Evolutionary conservation across 106 monocot genomes (phyloP), one percentile per base, ranked within the genome.

Genomic region (Ottelia alismoides): DNA sequence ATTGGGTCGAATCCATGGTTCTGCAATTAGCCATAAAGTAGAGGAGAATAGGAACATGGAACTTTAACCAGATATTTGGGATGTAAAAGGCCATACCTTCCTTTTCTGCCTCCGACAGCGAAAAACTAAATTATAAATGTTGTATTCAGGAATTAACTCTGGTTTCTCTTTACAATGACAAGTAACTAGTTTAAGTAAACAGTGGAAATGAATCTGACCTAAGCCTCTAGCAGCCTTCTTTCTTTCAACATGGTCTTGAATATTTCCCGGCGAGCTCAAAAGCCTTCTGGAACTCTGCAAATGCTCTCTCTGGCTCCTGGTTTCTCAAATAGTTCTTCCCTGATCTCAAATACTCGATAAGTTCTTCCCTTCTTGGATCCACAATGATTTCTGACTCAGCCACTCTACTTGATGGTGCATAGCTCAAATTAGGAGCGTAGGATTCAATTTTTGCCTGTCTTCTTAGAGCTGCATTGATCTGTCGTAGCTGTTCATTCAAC

Each of bases 401-500:
- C 10, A 64, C 30, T 61, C 65, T 72, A 21, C 75, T 67, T 30
- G 73, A 72, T 26, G 88, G 79, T 11, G 76, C 79, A 65, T 88
- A 83, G 65, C 76, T 83, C 68, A 83, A 57, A 30, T 64, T 63
- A 11, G 88, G 83, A 17, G 76, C 79, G 56, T 83, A 83, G 24
- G 88, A 88, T 55, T 88, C 88, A 60, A 83, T 83, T 65, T 90
- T 84, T 53, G 92, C 85, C 69, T 92, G 85, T 57, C 92, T 69
- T 72, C 92, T 81, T 28, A 85, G 57, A 21, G 92, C 81, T 40
- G 74, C 75, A 69, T 92, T 92, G 44, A 85, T 92, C 68, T 92
- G 92, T 20, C 81, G 77, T 31, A 92, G 27, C 44, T 92, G 92
- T 56, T 92, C 92, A 64, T 92, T 89, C 53, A 89, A 60, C 46